These are phyloP conservation scores for Botrytis pseudocinerea DNA, from an alignment of 2,329 filamentous ascomycete species.

Conservation along the genomic window DNA sequence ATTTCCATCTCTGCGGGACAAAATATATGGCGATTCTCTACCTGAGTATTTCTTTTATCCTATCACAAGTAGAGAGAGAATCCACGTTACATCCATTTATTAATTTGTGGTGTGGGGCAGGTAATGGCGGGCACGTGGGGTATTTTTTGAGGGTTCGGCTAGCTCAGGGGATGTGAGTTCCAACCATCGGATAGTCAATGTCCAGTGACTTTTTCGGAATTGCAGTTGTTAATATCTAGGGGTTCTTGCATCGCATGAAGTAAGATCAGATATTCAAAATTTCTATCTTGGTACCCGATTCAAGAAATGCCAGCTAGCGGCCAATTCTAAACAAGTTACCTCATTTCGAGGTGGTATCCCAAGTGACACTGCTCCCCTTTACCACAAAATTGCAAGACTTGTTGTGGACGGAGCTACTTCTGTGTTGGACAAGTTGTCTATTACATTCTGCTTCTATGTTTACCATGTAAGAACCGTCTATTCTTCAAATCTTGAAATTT, in stretches of 20 bases:
- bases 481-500: not conserved
- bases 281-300: fast-evolving
- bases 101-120: not conserved
- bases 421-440: fast-evolving
- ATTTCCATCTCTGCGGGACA: not conserved
- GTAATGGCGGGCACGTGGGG: not conserved
- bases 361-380: not conserved
- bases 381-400: not conserved
- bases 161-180: constrained; percentile 14
- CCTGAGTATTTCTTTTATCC: not conserved
- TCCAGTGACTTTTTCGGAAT: not conserved
- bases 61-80: not conserved
- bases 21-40: not conserved
- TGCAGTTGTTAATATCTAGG: not conserved
- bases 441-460: not conserved
- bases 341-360: not conserved
- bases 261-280: not conserved
- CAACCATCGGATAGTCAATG: not conserved
- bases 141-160: constrained; percentile 1
- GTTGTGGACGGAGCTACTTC: not conserved
- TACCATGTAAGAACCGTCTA: not conserved
- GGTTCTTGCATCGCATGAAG: not conserved
- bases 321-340: not conserved
- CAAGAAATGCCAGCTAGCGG: too few relatives aligned
- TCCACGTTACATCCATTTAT: not conserved